phyloP scores from a whole-genome alignment of 345 rosid species.

The Eucalyptus decipiens region DNA sequence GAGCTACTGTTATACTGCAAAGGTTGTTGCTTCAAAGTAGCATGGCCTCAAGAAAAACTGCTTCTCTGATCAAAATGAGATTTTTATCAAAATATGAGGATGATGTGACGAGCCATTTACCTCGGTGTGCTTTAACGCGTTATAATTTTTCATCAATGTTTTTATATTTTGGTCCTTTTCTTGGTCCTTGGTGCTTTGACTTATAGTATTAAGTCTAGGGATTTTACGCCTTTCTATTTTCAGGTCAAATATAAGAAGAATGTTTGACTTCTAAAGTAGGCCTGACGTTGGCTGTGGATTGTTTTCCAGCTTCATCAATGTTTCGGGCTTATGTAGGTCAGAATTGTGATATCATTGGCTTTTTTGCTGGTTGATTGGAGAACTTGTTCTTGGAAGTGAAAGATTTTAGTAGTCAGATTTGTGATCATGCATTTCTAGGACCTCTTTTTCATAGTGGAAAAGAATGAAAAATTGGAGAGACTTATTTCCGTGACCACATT shows the following conservation, averaged over 20 bases:
- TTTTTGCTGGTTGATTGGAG: background rate
- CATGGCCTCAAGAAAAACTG: background rate
- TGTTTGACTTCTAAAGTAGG: background rate
- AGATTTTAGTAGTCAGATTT: background rate
- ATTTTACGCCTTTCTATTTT: background rate
- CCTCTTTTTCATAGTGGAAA: background rate
- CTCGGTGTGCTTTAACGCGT: background rate
- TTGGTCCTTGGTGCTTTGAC: background rate
- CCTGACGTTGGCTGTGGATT: background rate
- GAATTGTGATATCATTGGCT: background rate
- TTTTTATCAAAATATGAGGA: background rate
- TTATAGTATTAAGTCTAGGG: background rate
- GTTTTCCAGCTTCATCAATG: background rate
- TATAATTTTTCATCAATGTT: background rate
- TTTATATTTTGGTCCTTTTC: background rate
- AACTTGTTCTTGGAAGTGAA: background rate
- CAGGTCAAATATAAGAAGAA: background rate
- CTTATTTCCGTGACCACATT: background rate
- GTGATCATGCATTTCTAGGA: background rate
- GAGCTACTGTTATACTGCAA: background rate
- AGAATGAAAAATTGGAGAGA: background rate
- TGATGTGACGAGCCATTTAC: background rate
- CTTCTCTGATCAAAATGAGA: background rate
- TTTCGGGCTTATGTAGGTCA: background rate
- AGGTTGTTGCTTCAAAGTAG: background rate